Conservation (phyloP, 78 protist genomes). For the Dictyostelium brefeldianum region DNA sequence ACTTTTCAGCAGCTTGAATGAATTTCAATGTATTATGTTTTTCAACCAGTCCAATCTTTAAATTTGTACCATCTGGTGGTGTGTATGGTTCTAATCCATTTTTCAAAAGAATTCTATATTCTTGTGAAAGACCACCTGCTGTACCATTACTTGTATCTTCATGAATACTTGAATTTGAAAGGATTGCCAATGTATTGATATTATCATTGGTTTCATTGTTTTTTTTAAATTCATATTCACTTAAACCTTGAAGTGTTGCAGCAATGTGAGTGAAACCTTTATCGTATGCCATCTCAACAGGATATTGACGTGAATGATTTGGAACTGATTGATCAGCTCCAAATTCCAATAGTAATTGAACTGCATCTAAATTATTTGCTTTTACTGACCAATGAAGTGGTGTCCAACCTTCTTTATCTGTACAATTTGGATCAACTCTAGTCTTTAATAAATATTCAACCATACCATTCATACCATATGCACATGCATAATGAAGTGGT, state of each 20-base stretch:
- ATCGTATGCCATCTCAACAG: conserved; percentile 73
- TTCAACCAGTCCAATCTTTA: conserved; percentile 44
- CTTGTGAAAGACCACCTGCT: neutral
- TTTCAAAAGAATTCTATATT: conserved; percentile 34
- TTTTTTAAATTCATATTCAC: conserved; percentile 18
- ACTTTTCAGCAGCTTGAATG: conserved; percentile 58
- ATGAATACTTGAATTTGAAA: neutral
- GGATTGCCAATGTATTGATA: neutral
- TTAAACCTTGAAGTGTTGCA: conserved; percentile 37
- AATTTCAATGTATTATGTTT: conserved; percentile 71
- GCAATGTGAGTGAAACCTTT: conserved; percentile 68
- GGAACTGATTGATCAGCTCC: conserved; percentile 76
- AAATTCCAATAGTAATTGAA: conserved; percentile 19
- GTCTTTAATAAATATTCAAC: conserved; percentile 43
- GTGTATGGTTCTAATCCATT: conserved; percentile 60
- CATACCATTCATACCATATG: conserved; percentile 67
- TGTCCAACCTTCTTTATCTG: conserved; percentile 75
- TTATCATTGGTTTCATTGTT: conserved; percentile 12
- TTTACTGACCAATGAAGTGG: conserved; percentile 75
- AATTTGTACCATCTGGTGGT: conserved; percentile 14
- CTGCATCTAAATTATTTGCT: conserved; percentile 63
- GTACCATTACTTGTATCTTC: neutral
- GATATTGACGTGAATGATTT: conserved; percentile 32
- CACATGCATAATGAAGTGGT: conserved; percentile 72
- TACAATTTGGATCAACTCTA: conserved; percentile 30